These are phyloP conservation scores for Blastobotrys niveus DNA, from an alignment of 1,139 yeast genomes.

Conservation along the genomic window DNA sequence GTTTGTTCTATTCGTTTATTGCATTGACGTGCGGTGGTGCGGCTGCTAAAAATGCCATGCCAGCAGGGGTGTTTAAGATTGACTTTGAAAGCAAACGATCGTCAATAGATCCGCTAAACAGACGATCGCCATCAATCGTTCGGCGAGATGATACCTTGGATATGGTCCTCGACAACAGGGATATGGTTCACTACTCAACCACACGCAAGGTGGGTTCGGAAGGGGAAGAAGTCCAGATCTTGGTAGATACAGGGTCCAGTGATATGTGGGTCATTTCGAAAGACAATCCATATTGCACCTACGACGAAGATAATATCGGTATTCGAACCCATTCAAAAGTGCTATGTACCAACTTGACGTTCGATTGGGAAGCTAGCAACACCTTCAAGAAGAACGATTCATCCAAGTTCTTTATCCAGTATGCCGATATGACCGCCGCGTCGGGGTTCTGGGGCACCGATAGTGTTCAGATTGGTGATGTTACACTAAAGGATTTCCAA, in stretches of 20 bases:
- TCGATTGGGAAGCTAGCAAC: slow-evolving; percentile 21
- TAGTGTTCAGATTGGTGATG: slow-evolving; percentile 36
- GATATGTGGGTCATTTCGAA: slow-evolving; percentile 54
- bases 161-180: slow-evolving; percentile 20
- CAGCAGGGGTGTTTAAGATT: too few relatives aligned
- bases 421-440: slow-evolving; percentile 54
- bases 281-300: slow-evolving; percentile 31
- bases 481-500: slow-evolving; percentile 34
- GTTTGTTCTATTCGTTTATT: too few relatives aligned
- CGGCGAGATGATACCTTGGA: slow-evolving; percentile 9
- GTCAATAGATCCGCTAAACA: too few relatives aligned
- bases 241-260: slow-evolving; percentile 43
- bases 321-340: slow-evolving; percentile 14
- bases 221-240: slow-evolving; percentile 33
- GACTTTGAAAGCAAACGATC: too few relatives aligned
- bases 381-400: slow-evolving; percentile 20
- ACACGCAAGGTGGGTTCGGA: slow-evolving; percentile 38
- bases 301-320: slow-evolving; percentile 4
- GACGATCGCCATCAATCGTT: too few relatives aligned
- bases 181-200: slow-evolving; percentile 35
- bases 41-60: too few relatives aligned
- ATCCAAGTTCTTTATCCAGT: slow-evolving; percentile 42
- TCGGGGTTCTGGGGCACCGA: slow-evolving; percentile 50
- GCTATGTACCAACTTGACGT: slow-evolving; percentile 22
- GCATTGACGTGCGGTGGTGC: too few relatives aligned